phyloP scores from a whole-genome alignment of 1,284 basidiomycete species.

The Rhodotorula sp. region DNA sequence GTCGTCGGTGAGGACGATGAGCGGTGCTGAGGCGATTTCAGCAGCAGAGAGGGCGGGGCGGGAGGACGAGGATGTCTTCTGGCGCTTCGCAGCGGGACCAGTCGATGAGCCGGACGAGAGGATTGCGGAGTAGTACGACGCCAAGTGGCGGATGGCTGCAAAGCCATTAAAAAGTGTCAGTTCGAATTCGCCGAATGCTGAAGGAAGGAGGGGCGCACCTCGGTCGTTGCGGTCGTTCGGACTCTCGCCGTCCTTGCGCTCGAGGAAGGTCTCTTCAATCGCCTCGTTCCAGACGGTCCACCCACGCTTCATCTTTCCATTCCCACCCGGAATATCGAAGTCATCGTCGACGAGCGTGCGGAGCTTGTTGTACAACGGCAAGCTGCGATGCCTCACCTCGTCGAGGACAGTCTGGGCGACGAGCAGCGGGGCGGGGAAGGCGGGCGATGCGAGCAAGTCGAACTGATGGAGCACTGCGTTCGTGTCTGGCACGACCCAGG shows the following conservation, averaged over 20 bases:
- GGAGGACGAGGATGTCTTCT: slow-evolving; percentile 23
- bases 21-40: slow-evolving; percentile 49
- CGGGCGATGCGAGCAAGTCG: slow-evolving; percentile 79
- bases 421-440: slow-evolving; percentile 60
- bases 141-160: slow-evolving; percentile 75
- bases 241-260: slow-evolving; percentile 66
- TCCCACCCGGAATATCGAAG: not conserved
- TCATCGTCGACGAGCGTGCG: slow-evolving; percentile 73
- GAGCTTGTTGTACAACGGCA: slow-evolving; percentile 89
- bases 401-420: slow-evolving; percentile 93
- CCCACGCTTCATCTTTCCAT: slow-evolving; percentile 26
- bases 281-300: slow-evolving; percentile 41
- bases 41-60: slow-evolving; percentile 43
- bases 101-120: slow-evolving; percentile 59
- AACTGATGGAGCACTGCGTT: slow-evolving; percentile 94
- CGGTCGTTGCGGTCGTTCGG: slow-evolving; percentile 92
- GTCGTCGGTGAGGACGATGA: slow-evolving; percentile 87
- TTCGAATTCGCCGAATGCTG: not conserved
- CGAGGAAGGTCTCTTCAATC: slow-evolving; percentile 60
- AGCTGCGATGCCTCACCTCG: slow-evolving; percentile 89
- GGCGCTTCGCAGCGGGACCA: slow-evolving; percentile 37
- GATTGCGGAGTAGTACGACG: slow-evolving; percentile 79
- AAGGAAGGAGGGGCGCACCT: slow-evolving; percentile 55
- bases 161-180: not conserved
- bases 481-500: slow-evolving; percentile 90